Conservation (phyloP, 176 grass and related monocot genomes). For the Musa schizocarpa region DNA sequence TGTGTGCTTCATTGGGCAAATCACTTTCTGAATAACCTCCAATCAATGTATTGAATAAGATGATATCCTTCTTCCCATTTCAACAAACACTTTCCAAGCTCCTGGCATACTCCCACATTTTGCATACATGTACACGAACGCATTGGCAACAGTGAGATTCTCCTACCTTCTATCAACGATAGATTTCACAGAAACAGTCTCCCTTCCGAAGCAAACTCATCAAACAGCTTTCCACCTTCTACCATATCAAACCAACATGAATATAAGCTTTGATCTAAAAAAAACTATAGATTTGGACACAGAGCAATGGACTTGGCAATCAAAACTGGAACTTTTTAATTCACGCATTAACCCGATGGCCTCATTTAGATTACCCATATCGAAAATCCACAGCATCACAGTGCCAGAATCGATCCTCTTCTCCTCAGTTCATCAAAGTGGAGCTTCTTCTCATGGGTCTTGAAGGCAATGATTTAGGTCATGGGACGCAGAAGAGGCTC, state of each 20-base stretch:
- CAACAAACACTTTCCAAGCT: constrained; percentile 49
- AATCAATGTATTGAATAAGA: constrained; percentile 85
- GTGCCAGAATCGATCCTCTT: constrained; percentile 25
- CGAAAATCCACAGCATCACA: constrained; percentile 35
- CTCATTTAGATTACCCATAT: constrained; percentile 25
- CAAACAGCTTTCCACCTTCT: constrained; percentile 54
- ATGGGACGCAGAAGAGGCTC: background rate
- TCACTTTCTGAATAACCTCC: constrained; percentile 72
- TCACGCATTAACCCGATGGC: constrained; percentile 34
- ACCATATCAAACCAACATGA: constrained; percentile 76
- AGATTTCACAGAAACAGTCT: constrained; percentile 54
- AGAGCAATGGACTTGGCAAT: constrained; percentile 37
- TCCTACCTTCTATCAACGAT: constrained; percentile 41
- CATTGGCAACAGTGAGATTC: constrained; percentile 43
- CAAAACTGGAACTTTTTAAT: constrained; percentile 24
- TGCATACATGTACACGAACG: constrained; percentile 71
- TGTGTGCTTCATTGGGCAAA: constrained; percentile 54
- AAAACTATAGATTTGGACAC: constrained; percentile 26
- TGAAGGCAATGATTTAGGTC: background rate
- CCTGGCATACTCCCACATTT: constrained; percentile 63
- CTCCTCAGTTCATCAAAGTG: background rate
- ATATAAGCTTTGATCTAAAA: constrained; percentile 68
- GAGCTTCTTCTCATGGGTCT: background rate
- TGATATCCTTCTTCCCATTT: constrained; percentile 42
- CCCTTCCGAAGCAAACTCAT: constrained; percentile 30